phyloP scores from a whole-genome alignment of 2,329 filamentous ascomycete species.

The Lachnellula arida region DNA sequence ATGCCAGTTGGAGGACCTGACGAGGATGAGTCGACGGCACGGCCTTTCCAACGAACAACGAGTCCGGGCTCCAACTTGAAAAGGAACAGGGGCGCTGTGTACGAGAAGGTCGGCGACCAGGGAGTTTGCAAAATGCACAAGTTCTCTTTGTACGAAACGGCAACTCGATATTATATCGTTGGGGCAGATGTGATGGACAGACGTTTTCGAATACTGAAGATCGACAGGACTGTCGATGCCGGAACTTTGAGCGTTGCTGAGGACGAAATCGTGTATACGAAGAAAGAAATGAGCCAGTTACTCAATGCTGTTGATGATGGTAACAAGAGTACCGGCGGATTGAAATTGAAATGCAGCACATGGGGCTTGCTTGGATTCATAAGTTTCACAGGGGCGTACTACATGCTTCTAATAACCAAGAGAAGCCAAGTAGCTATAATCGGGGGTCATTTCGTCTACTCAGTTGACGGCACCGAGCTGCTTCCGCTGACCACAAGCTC shows the following conservation, averaged over 20 bases:
- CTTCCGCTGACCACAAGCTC: conserved; percentile 75
- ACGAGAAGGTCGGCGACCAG: conserved; percentile 36
- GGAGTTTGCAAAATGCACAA: conserved; percentile 73
- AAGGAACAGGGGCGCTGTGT: conserved; percentile 28
- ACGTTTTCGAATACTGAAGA: conserved; percentile 87
- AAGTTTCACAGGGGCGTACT: conserved; percentile 90
- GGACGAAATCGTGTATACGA: conserved; percentile 91
- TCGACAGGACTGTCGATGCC: conserved; percentile 79
- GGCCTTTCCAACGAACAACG: conserved; percentile 51
- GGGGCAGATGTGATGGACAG: conserved; percentile 87
- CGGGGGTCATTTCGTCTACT: conserved; percentile 92
- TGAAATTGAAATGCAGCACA: conserved; percentile 82
- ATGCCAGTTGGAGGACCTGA: conserved; percentile 40
- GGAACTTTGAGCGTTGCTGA: conserved; percentile 81
- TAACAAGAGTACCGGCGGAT: conserved; percentile 82
- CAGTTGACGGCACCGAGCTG: conserved; percentile 89
- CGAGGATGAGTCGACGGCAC: conserved; percentile 53
- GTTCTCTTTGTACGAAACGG: conserved; percentile 96
- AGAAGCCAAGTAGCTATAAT: conserved; percentile 94
- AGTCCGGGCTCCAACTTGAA: conserved; percentile 38
- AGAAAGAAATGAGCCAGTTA: conserved; percentile 89
- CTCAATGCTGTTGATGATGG: conserved; percentile 92
- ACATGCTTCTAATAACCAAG: conserved; percentile 96
- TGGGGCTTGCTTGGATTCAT: conserved; percentile 97
- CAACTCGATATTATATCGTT: conserved; percentile 88